Percentiles rank a stretch among this genome's conserved stretches.
These are phyloP conservation scores for Cicer pinnatifidum DNA, from an alignment of 306 rosid species.

Conservation along the genomic window DNA sequence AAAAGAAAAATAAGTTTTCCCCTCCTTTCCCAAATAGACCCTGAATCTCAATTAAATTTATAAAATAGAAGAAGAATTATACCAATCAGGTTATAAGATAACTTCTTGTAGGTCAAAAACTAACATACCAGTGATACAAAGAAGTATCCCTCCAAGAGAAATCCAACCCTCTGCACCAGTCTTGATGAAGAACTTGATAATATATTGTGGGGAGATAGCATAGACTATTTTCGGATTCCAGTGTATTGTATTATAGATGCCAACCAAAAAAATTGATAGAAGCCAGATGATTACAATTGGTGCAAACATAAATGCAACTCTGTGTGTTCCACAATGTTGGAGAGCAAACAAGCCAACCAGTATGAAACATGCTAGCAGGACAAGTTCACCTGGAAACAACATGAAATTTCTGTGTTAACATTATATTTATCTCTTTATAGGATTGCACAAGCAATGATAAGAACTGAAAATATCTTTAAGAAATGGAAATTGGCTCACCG, in stretches of 20 bases:
- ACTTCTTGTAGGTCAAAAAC: conserved; percentile 32
- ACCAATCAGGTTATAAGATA: conserved; percentile 23
- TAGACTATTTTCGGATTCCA: conserved; percentile 75
- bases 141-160: conserved; percentile 89
- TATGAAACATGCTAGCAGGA: conserved; percentile 74
- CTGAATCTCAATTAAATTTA: conserved; percentile 15
- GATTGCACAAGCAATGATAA: conserved; percentile 2
- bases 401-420: conserved; percentile 34
- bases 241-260: conserved; percentile 69
- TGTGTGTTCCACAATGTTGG: conserved; percentile 86
- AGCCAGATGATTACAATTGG: conserved; percentile 79
- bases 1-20: no score
- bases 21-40: no score
- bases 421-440: background rate
- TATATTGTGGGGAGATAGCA: conserved; percentile 73
- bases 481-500: conserved; percentile 49
- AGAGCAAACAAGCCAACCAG: conserved; percentile 83
- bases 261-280: conserved; percentile 70
- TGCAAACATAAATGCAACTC: conserved; percentile 78
- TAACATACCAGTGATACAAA: conserved; percentile 80
- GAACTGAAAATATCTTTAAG: conserved; percentile 21
- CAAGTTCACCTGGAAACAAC: conserved; percentile 61
- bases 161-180: conserved; percentile 83
- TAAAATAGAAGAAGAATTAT: conserved; percentile 37
- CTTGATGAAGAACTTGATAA: conserved; percentile 64